These are phyloP conservation scores for Neonectria sp. DNA, from an alignment of 2,329 filamentous ascomycete species.

Conservation along the genomic window DNA sequence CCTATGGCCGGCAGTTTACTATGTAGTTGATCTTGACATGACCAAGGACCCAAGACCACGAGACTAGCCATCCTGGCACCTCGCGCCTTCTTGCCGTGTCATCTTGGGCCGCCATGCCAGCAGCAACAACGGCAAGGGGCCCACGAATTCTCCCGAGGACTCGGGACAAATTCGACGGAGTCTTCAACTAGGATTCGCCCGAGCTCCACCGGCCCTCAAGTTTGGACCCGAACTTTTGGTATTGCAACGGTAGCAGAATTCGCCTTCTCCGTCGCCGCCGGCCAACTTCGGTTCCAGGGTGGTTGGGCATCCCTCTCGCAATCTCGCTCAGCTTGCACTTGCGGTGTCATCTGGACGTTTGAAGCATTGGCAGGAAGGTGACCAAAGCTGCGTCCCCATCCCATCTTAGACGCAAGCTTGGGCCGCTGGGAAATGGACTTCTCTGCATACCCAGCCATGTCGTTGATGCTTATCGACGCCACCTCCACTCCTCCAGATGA, in stretches of 20 bases:
- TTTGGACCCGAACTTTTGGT: slow-evolving; percentile 9
- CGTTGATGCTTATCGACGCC: not conserved
- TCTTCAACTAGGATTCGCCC: not conserved
- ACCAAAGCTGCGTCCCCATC: not conserved
- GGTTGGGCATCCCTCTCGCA: slow-evolving; percentile 2
- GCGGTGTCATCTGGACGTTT: not conserved
- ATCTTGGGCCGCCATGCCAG: slow-evolving; percentile 20
- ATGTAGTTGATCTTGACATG: slow-evolving; percentile 19
- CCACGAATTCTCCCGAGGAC: slow-evolving; percentile 15
- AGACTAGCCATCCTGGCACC: slow-evolving; percentile 2
- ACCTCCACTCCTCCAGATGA: not conserved
- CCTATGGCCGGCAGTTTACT: slow-evolving; percentile 11
- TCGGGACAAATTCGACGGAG: slow-evolving; percentile 16
- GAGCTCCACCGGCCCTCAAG: slow-evolving; percentile 1
- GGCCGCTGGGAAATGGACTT: not conserved
- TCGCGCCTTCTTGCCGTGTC: not conserved
- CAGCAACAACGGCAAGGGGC: slow-evolving; percentile 4
- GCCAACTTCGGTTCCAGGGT: slow-evolving; percentile 6
- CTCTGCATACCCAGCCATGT: not conserved
- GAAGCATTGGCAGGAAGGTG: not conserved
- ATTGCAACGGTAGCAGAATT: slow-evolving; percentile 9
- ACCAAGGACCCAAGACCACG: not conserved
- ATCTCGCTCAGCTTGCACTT: slow-evolving; percentile 14
- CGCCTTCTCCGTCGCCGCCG: slow-evolving; percentile 9
- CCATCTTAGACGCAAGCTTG: slow-evolving; percentile 14